phyloP scores from a whole-genome alignment of 495 filamentous ascomycete genomes.

The Xanthoparmelia taractica region DNA sequence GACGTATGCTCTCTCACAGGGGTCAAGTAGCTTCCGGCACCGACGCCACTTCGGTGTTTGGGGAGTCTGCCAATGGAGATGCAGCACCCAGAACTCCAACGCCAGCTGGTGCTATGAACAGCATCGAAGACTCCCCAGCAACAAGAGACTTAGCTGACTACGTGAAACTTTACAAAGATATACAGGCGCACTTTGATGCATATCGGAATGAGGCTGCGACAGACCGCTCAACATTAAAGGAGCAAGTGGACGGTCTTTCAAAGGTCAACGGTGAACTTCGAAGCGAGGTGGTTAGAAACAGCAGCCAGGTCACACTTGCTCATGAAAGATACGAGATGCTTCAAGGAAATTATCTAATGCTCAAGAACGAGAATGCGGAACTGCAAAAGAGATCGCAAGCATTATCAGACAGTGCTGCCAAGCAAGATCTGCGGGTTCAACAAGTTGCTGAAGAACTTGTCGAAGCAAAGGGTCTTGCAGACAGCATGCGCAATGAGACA shows the following conservation, averaged over 20 bases:
- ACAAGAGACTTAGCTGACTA: constrained; percentile 51
- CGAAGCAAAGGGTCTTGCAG: constrained; percentile 68
- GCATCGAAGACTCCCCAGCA: constrained; percentile 36
- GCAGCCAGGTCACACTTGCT: constrained; percentile 71
- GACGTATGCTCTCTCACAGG: constrained; percentile 75
- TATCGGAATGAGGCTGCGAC: constrained; percentile 77
- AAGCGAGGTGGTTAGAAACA: constrained; percentile 65
- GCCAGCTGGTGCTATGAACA: constrained; percentile 31
- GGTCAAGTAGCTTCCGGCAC: constrained; percentile 48
- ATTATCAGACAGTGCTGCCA: constrained; percentile 72
- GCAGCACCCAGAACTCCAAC: constrained; percentile 38
- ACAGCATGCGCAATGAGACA: constrained; percentile 83
- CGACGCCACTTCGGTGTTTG: constrained; percentile 21
- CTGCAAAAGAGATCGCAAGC: constrained; percentile 69
- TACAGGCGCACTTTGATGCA: constrained; percentile 83
- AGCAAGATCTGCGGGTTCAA: constrained; percentile 81
- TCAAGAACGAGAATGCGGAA: constrained; percentile 76
- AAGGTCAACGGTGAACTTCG: constrained; percentile 74
- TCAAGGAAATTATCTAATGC: constrained; percentile 74
- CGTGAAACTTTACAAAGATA: constrained; percentile 64
- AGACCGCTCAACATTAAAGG: constrained; percentile 70
- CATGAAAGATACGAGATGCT: constrained; percentile 81
- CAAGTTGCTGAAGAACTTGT: constrained; percentile 90
- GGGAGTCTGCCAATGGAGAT: constrained; percentile 29
- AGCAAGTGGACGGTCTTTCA: constrained; percentile 76